phyloP scores from a whole-genome alignment of 2,329 filamentous ascomycete genomes.

The Pseudohalonectria lignicola region DNA sequence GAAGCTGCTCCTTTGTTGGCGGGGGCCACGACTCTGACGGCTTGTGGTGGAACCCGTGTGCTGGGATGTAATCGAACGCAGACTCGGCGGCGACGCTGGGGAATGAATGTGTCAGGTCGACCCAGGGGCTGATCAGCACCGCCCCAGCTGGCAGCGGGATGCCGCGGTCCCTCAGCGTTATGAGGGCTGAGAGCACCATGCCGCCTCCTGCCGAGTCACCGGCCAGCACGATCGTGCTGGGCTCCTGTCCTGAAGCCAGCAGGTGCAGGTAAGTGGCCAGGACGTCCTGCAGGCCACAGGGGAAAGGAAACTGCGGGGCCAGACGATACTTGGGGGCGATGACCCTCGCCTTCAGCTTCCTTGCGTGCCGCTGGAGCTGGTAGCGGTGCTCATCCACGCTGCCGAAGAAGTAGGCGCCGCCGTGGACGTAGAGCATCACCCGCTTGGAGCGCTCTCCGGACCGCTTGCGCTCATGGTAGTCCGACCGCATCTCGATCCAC shows the following conservation, averaged over 20 bases:
- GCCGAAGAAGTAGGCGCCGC: slow-evolving; percentile 91
- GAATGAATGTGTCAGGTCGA: slow-evolving; percentile 90
- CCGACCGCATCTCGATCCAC: slow-evolving; percentile 91
- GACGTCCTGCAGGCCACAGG: slow-evolving; percentile 84
- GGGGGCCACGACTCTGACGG: slow-evolving; percentile 90
- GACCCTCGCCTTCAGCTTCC: slow-evolving; percentile 83
- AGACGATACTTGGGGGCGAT: slow-evolving; percentile 82
- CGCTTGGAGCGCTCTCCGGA: slow-evolving; percentile 50
- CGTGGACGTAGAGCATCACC: slow-evolving; percentile 89
- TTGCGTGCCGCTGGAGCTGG: slow-evolving; percentile 89
- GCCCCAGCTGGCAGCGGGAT: slow-evolving; percentile 81
- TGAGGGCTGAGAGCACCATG: slow-evolving; percentile 73
- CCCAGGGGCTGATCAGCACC: slow-evolving; percentile 89
- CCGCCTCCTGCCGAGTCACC: slow-evolving; percentile 92
- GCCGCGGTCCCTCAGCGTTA: slow-evolving; percentile 70
- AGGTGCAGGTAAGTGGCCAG: slow-evolving; percentile 80
- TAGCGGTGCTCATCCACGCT: slow-evolving; percentile 96
- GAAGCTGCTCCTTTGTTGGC: slow-evolving; percentile 66
- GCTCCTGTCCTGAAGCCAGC: slow-evolving; percentile 56
- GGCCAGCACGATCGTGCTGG: slow-evolving; percentile 73
- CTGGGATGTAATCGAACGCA: slow-evolving; percentile 77
- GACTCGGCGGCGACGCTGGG: slow-evolving; percentile 70
- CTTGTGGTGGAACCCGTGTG: slow-evolving; percentile 79
- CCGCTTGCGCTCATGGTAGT: slow-evolving; percentile 63
- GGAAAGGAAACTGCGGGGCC: slow-evolving; percentile 90